Evolutionary conservation across 345 rosid species (phyloP).

Genomic region (Brassica rapa): DNA sequence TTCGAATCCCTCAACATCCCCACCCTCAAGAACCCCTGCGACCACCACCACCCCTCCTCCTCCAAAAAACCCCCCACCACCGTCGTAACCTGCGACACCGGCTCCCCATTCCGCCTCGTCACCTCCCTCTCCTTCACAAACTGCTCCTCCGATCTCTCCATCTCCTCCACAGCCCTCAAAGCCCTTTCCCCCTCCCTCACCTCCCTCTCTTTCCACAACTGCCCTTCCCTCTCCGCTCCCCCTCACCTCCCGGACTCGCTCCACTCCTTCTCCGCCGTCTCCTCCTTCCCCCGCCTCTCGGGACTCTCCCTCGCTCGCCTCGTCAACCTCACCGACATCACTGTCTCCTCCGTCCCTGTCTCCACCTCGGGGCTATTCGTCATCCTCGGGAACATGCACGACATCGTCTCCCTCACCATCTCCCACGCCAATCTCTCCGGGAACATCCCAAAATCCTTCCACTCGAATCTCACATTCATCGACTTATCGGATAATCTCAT

Average conservation of each 20-base stretch:
- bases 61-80: conserved; percentile 44
- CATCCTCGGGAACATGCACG: conserved; percentile 64
- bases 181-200: too few relatives aligned
- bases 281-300: conserved; percentile 64
- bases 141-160: too few relatives aligned
- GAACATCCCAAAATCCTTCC: conserved; percentile 54
- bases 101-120: conserved; percentile 75
- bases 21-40: conserved; percentile 63
- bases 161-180: too few relatives aligned
- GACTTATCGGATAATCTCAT: conserved; percentile 78
- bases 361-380: conserved; percentile 71
- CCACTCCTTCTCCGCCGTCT: conserved; percentile 59
- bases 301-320: conserved; percentile 72
- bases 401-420: conserved; percentile 61
- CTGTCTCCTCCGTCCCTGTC: conserved; percentile 60
- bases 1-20: conserved; percentile 75
- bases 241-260: conserved; percentile 69
- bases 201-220: too few relatives aligned
- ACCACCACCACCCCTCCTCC: conserved; percentile 48
- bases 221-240: conserved; percentile 42
- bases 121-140: conserved; percentile 40
- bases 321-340: conserved; percentile 76
- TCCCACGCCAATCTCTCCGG: conserved; percentile 74
- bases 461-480: conserved; percentile 58
- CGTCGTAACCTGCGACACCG: conserved; percentile 53